phyloP scores from a whole-genome alignment of 768 basidiomycete genomes.

The Candolleomyces aberdarensis region DNA sequence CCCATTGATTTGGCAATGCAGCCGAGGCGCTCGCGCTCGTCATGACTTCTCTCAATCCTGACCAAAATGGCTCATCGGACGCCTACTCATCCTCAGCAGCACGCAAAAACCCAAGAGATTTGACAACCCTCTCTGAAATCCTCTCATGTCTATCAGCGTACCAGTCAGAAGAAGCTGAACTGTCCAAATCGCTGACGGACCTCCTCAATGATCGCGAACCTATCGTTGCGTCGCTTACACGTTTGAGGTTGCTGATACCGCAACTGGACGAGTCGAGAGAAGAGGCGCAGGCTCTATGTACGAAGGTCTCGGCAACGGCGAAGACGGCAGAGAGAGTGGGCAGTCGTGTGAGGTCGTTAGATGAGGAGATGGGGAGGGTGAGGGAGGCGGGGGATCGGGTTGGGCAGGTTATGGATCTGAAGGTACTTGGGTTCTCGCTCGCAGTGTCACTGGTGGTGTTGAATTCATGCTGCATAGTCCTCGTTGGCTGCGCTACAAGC shows the following conservation, averaged over 20 bases:
- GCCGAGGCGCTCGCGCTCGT: not conserved
- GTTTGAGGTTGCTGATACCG: slow-evolving; percentile 58
- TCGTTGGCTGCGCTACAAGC: slow-evolving; percentile 49
- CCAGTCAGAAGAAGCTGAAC: slow-evolving; percentile 73
- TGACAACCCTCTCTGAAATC: slow-evolving; percentile 67
- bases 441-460: not conserved
- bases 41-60: not conserved
- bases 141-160: slow-evolving; percentile 71
- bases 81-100: not conserved
- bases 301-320: slow-evolving; percentile 68
- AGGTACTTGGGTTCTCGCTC: slow-evolving; percentile 44
- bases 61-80: not conserved
- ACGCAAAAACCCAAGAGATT: slow-evolving; percentile 34
- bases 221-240: slow-evolving; percentile 56
- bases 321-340: slow-evolving; percentile 85
- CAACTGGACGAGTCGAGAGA: slow-evolving; percentile 57
- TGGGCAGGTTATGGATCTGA: slow-evolving; percentile 91
- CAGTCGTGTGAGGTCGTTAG: slow-evolving; percentile 83
- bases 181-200: slow-evolving; percentile 69
- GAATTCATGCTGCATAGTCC: slow-evolving; percentile 23
- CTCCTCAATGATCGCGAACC: slow-evolving; percentile 69
- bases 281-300: slow-evolving; percentile 53
- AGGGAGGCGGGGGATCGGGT: slow-evolving; percentile 89
- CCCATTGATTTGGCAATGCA: not conserved
- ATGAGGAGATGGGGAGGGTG: slow-evolving; percentile 91